Base-by-base conservation (phyloP, 805 yeast genomes). In the Zygotorulaspora chibaensis region DNA sequence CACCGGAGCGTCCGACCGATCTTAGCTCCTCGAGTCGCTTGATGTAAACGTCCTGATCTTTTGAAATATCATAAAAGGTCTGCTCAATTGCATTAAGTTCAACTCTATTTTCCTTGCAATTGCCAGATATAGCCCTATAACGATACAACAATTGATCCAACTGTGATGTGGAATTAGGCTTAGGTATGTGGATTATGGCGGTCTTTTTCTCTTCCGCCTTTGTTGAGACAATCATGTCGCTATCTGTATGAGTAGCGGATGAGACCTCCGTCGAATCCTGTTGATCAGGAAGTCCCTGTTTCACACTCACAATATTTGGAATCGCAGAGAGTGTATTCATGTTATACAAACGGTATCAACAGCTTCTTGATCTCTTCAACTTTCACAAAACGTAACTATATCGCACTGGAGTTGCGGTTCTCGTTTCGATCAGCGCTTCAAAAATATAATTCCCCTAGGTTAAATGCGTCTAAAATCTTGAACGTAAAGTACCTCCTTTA, bases 31-130 rank as follows among this genome's bases (percentile, higher is more conserved):
- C 50, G 10, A 61, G 42, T 20, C 66, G 65, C 3, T 53, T 45
- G 11, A 54, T 56, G 46, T 66, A 76, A 3, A 44, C 46, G 27
- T 67, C 68, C 50, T 74, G 76, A 38, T 71, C 71, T 27, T 61
- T 48, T 35, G 78, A 72, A 5, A 78, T 64, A 40, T 65, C 53
- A 29, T 59, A 54, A 25, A 79, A 57, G 1, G 68, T 62, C 16
- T 64, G 66, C 48, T 75, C 74, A 23, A 79, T 70, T 1, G 76
- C 75, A 6, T 59, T 53, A 41, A 72, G 70, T 46, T 78, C 83
- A 2, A 53, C 40, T 31, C 50, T 52, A 37, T 58, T 62, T 10
- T 51, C 59, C 31, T 44, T 54, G 8, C 60, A 53, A 34, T 55
- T 52, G 38, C 60, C 57, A 8, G 50, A 46, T n/a, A 63, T 54